Evolutionary conservation across 2,329 filamentous ascomycete species (phyloP), one percentile per base, ranked within the genome.

Genomic region (Trichoderma atroviride): DNA sequence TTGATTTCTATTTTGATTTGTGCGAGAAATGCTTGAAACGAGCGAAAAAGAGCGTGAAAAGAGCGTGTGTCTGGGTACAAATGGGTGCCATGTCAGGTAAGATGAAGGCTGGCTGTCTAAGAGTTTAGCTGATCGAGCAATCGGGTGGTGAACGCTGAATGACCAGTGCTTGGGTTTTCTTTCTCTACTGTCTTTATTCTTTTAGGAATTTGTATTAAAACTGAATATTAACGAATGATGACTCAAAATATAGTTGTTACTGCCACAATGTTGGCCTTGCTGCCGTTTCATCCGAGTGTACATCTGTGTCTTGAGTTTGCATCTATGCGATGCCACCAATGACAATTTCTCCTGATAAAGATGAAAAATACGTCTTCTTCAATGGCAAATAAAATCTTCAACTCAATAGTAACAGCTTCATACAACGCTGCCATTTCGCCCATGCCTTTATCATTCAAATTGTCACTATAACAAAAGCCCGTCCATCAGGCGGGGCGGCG

Each of bases 401-500:
- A 2, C 3, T 50, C 47, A 24, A 24, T 2, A 1, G 11, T 50
- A 5, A 55, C 5, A 11, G 24, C 7, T 3, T 35, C 37, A 10
- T 13, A 47, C n/a, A 22, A 16, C 14, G 7, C 58, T 24, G 13
- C 13, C 11, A 24, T 29, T 50, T 35, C 16, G 10, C 1, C 43
- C 22, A 52, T 10, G 50, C 24, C 2, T 52, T 6, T 33, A 35
- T 22, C 19, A 2, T 24, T 35, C 22, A 31, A 35, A 22, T 4
- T 14, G 13, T 35, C 33, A n/a, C 24, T 33, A 55, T 14, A 19
- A 65, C 22, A 27, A 29, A 50, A 37, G 22, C 22, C 27, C 37
- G 29, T 57, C 24, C 43, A 57, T 35, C 27, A 47, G 62, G 63
- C 63, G 63, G 63, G 55, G 63, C 63, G 9, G 37, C 53, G 63